A percentile compares a stretch with the other conserved stretches of the same genome.
These are phyloP conservation scores for Pythium pectinolyticum DNA, from an alignment of 352 stramenopile genomes.

Conservation along the genomic window DNA sequence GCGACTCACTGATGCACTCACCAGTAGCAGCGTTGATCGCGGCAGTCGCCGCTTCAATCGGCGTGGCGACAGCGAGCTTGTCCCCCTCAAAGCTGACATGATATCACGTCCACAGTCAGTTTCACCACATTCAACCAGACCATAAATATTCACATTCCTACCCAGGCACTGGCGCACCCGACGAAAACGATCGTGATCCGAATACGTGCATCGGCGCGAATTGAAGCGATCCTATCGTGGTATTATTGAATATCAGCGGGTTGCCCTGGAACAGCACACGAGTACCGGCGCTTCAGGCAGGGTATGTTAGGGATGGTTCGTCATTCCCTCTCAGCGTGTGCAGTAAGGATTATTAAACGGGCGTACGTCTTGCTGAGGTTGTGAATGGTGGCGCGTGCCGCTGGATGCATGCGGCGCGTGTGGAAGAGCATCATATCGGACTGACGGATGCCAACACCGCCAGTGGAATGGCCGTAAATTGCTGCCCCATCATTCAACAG, in stretches of 20 bases:
- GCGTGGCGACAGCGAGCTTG: conserved; percentile 36
- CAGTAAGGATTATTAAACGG: background rate
- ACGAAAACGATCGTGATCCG: conserved; percentile 63
- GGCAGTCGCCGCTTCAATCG: conserved; percentile 45
- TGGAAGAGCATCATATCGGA: conserved; percentile 58
- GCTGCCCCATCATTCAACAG: no score
- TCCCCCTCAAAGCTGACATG: conserved; percentile 40
- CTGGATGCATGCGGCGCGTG: conserved; percentile 64
- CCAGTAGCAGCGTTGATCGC: conserved; percentile 45
- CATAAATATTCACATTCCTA: conserved; percentile 25
- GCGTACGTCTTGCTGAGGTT: conserved; percentile 21
- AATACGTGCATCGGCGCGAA: conserved; percentile 46
- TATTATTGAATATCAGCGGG: conserved; percentile 42
- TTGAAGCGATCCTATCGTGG: conserved; percentile 47
- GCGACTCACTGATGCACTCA: conserved; percentile 5
- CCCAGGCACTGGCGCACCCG: conserved; percentile 40
- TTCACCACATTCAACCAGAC: background rate
- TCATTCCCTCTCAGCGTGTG: no score
- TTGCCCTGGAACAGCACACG: conserved; percentile 27
- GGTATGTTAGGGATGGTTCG: background rate
- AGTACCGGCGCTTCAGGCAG: conserved; percentile 27
- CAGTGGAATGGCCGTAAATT: no score
- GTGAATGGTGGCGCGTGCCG: conserved; percentile 30
- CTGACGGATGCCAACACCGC: no score
- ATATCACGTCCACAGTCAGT: conserved; percentile 17